Conservation (phyloP, 1,139 yeast species). For the Geotrichum europaeum region DNA sequence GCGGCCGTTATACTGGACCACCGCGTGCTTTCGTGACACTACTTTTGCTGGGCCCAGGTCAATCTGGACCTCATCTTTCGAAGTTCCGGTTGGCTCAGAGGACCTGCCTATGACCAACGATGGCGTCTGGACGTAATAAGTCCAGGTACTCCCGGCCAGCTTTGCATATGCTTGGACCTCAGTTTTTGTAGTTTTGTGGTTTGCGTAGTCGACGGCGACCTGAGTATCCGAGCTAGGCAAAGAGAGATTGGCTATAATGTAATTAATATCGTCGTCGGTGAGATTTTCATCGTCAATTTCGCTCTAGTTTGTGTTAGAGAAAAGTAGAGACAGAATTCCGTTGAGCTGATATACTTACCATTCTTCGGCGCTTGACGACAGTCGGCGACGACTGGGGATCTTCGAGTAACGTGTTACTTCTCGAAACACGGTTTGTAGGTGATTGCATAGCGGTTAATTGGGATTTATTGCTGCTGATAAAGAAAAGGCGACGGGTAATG, state of each 20-base stretch:
- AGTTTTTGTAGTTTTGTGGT: conserved; percentile 67
- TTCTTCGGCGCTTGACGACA: background rate
- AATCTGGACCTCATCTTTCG: conserved; percentile 56
- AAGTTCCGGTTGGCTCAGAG: conserved; percentile 44
- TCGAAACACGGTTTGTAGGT: background rate
- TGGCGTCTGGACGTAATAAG: conserved; percentile 82
- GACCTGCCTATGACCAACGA: conserved; percentile 78
- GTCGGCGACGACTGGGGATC: background rate
- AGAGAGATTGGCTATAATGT: conserved; percentile 40
- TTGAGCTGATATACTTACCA: background rate
- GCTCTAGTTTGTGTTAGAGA: background rate
- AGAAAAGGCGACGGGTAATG: background rate
- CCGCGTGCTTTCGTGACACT: conserved; percentile 85
- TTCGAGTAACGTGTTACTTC: background rate
- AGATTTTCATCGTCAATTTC: background rate
- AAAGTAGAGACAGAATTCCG: background rate
- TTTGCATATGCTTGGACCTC: conserved; percentile 96
- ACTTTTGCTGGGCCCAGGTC: conserved; percentile 97
- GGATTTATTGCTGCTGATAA: background rate
- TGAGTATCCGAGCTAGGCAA: conserved; percentile 40
- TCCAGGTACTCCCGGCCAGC: conserved; percentile 91
- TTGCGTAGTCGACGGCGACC: conserved; percentile 49
- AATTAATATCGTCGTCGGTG: background rate
- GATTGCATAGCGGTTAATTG: background rate
- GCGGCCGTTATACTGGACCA: conserved; percentile 68